phyloP scores from a whole-genome alignment of 2,329 filamentous ascomycete species.

The Chalaropsis thielavioides region DNA sequence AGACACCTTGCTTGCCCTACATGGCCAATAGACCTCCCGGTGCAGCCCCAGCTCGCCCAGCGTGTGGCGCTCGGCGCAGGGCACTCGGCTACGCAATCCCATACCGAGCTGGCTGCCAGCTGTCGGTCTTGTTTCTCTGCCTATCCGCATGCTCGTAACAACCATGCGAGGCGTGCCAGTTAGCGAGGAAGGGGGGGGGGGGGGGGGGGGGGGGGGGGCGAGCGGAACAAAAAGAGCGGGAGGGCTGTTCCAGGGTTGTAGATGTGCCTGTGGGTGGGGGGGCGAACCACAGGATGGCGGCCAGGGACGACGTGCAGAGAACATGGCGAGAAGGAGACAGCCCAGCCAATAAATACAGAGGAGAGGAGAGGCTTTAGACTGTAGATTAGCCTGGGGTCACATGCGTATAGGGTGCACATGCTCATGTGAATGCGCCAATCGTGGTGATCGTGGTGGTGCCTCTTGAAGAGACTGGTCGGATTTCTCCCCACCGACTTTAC shows the following conservation, averaged over 20 bases:
- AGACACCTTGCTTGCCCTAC: background rate
- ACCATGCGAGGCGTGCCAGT: conserved; percentile 1
- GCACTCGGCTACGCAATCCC: background rate
- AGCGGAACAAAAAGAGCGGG: too few species aligned
- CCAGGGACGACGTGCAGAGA: background rate
- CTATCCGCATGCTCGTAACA: background rate
- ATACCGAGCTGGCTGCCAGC: background rate
- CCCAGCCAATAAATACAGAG: background rate
- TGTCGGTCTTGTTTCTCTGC: background rate
- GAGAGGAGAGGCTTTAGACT: background rate
- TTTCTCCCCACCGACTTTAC: background rate
- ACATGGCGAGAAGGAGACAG: background rate
- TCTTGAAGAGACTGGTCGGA: background rate
- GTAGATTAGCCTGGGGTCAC: background rate
- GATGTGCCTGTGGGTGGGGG: too few species aligned
- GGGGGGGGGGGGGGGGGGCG: too few species aligned
- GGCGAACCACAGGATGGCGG: background rate
- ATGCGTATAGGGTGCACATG: background rate
- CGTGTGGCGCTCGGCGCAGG: background rate
- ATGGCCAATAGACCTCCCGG: background rate
- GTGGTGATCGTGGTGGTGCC: background rate
- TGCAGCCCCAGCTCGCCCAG: background rate
- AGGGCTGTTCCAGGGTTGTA: too few species aligned
- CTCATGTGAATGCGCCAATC: background rate
- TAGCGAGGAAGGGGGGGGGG: background rate